Evolutionary conservation across 164 flowering plant genomes (phyloP), one percentile per base, ranked within the genome.

Genomic region (Umbellularia californica): DNA sequence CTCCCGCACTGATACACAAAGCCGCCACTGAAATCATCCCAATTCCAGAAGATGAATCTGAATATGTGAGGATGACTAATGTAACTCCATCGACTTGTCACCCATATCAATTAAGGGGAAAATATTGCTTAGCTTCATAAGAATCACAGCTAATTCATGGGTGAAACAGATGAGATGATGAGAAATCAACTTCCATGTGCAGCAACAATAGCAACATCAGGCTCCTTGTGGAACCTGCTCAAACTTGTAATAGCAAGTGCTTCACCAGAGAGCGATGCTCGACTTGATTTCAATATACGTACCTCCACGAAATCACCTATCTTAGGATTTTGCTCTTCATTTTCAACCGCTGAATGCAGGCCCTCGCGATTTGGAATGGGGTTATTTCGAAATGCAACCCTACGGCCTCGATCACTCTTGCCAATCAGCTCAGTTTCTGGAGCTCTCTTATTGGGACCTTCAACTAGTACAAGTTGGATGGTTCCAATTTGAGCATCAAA

Each of bases 241-340:
- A 95, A 76, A 76, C 79, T 90, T 27, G 93, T 90, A 30, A 90
- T 80, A 30, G 92, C 87, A 71, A 90, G 86, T 17, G 96, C 91
- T 75, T 89, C 92, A 35, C 98, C 99, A 70, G 68, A 86, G 17
- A 95, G 85, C n/a, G 99, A 89, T 15, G 99, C 98, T 74, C 90
- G 83, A 0, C 95, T 85, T 0, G 99, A 92, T 78, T 78, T 93
- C 71, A 77, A 23, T 65, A 95, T 88, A n/a, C 35, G 87, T 72
- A 93, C 95, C 84, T 95, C 97, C n/a, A 95, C 96, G 69, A 50
- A 93, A 79, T 95, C 98, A 19, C 99, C 99, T 62, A 89, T 85
- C 14, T 58, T 74, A 12, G 98, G 93, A 70, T 79, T 86, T 65
- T 89, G 68, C 47, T 51, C 71, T 17, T 67, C 81, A 60, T 63